Conservation (phyloP, 192 early-diverging fungal genomes). For the Martensiomyces pterosporus region DNA sequence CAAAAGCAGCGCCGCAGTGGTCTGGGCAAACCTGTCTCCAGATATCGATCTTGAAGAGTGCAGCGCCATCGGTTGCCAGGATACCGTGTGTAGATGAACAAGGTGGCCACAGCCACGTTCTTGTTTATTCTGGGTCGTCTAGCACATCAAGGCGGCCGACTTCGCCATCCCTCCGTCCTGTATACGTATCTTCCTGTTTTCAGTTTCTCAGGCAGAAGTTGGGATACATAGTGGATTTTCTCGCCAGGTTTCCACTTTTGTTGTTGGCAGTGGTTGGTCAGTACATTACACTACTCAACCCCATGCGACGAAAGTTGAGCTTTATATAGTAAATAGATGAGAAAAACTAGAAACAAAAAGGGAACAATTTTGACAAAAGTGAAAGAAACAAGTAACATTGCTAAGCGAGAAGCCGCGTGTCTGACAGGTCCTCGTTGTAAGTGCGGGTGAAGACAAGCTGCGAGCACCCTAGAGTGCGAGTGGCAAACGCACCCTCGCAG, state of each 20-base stretch:
- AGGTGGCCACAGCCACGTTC: too few relatives aligned
- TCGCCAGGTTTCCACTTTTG: too few relatives aligned
- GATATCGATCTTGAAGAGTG: constrained; percentile 36
- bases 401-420: background rate
- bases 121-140: too few relatives aligned
- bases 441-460: constrained; percentile 55
- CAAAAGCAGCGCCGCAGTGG: constrained; percentile 4
- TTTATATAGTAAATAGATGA: background rate
- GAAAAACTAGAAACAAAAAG: constrained; percentile 1
- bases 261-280: too few relatives aligned
- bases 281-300: too few relatives aligned
- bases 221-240: too few relatives aligned
- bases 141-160: too few relatives aligned
- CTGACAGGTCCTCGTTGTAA: constrained; percentile 33
- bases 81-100: constrained; percentile 35
- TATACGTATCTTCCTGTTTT: too few relatives aligned
- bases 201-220: too few relatives aligned
- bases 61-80: constrained; percentile 14
- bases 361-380: background rate
- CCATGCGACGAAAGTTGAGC: too few relatives aligned
- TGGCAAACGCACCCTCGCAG: constrained; percentile 72
- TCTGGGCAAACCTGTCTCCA: constrained; percentile 15
- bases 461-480: constrained; percentile 59
- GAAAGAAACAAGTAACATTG: background rate
- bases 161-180: too few relatives aligned